Evolutionary conservation across 768 basidiomycete genomes (phyloP), one percentile per base, ranked within the genome.

Genomic region (Rhodosporidiobolus sp.): DNA sequence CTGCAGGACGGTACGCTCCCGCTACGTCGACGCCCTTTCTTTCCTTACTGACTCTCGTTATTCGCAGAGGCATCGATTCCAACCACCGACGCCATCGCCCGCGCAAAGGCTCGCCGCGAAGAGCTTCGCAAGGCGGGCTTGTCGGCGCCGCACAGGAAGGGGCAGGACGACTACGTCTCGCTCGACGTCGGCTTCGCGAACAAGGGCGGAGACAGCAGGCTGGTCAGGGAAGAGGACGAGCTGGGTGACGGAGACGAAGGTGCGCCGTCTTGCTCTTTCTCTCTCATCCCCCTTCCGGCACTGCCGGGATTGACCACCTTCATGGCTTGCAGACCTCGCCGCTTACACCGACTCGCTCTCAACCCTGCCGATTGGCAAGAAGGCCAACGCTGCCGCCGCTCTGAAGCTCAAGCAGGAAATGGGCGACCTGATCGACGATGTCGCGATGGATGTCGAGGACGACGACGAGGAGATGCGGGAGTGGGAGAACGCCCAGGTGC

Each of bases 161-260:
- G 14, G 9, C 38, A 34, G 30, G 78, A 72, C 19, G 81, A 79
- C 57, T 84, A 79, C 65, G 81, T 84, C 59, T 77, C 82, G 20
- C 75, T 84, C 17, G 80, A 80, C 20, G 78, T 79, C 2, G 81
- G 82, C 1, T 76, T 80, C 48, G 74, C 76, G 5, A 72, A 65
- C 48, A 81, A 81, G 28, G 80, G 81, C 72, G 82, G 83, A 8
- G 82, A 83, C 63, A 81, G 80, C 48, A 65, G 83, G 52, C 68
- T 83, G 12, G 80, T 82, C 67, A 46, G 83, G 30, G 83, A 84
- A 71, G 83, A 83, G 28, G 83, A 84, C 70, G 83, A 83, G 70
- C 67, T 78, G 5, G 83, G 81, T 0, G 82, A 83, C 17, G 57
- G 71, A n/a, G 48, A 63, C 48, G 57, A 72, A 26, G 56, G 71